phyloP scores from a whole-genome alignment of 2,329 filamentous ascomycete genomes.

The Trichoderma sp. region DNA sequence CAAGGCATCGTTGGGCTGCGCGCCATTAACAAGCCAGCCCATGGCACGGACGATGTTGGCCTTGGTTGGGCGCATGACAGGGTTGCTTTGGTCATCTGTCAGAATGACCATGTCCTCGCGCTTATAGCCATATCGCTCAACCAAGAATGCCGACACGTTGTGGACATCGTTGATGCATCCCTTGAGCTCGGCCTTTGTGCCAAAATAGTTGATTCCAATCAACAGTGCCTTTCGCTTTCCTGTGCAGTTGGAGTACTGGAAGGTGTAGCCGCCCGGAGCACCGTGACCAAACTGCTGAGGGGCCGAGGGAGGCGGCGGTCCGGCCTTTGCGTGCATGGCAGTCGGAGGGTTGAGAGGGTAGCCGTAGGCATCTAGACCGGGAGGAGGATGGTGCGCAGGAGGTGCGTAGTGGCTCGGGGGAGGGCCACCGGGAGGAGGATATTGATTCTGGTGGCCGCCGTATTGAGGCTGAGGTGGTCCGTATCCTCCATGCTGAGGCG shows the following conservation, averaged over 20 bases:
- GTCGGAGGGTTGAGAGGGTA: conserved; percentile 40
- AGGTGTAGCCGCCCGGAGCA: conserved; percentile 67
- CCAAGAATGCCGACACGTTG: conserved; percentile 72
- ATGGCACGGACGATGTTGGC: conserved; percentile 73
- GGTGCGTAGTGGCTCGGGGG: conserved; percentile 29
- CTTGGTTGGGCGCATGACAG: conserved; percentile 72
- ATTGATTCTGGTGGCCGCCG: conserved; percentile 24
- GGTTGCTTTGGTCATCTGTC: conserved; percentile 72
- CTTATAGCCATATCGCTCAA: conserved; percentile 68
- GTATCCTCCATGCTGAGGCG: conserved; percentile 29
- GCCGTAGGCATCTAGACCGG: conserved; percentile 48
- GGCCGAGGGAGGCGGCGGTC: conserved; percentile 49
- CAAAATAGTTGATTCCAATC: conserved; percentile 81
- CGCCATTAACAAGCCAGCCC: conserved; percentile 72
- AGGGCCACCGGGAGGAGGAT: conserved; percentile 27
- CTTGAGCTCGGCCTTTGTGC: conserved; percentile 68
- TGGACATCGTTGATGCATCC: conserved; percentile 82
- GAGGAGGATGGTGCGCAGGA: conserved; percentile 44
- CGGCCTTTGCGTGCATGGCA: conserved; percentile 33
- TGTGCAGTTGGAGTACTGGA: conserved; percentile 75
- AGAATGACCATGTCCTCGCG: conserved; percentile 78
- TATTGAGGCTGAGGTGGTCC: conserved; percentile 26
- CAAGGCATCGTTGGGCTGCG: conserved; percentile 71
- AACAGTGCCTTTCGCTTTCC: conserved; percentile 72
- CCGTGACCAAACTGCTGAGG: conserved; percentile 66